Percentiles rank a stretch among this genome's conserved stretches.
Conservation (phyloP, 257 asterid genomes). For the Petunia axillaris region DNA sequence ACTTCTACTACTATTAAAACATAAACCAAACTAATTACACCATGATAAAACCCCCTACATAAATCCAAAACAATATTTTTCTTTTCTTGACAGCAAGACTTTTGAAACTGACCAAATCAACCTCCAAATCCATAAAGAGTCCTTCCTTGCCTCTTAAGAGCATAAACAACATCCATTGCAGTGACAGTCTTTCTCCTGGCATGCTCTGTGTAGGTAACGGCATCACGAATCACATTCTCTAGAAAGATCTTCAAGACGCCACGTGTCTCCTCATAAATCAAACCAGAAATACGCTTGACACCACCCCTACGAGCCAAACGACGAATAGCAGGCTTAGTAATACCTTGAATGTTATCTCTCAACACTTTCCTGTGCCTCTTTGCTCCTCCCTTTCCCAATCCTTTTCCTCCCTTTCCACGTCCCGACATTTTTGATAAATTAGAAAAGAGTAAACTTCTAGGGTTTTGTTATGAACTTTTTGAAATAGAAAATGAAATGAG, state of each 20-base stretch:
- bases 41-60: neutral
- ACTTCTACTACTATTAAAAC: neutral
- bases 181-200: slow-evolving; percentile 46
- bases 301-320: slow-evolving; percentile 49
- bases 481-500: neutral
- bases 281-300: slow-evolving; percentile 41
- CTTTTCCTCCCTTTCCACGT: slow-evolving; percentile 46
- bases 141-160: slow-evolving; percentile 44
- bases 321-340: slow-evolving; percentile 40
- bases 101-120: slow-evolving; percentile 12
- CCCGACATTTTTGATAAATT: slow-evolving; percentile 46
- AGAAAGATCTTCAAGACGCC: slow-evolving; percentile 42
- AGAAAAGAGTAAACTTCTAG: too few species aligned
- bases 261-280: slow-evolving; percentile 44
- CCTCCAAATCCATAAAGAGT: slow-evolving; percentile 43
- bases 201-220: slow-evolving; percentile 45
- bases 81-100: slow-evolving; percentile 46
- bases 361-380: slow-evolving; percentile 44
- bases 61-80: neutral
- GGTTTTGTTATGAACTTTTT: neutral
- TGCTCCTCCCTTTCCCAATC: slow-evolving; percentile 46
- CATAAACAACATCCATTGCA: slow-evolving; percentile 46
- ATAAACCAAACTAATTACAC: neutral
- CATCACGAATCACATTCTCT: slow-evolving; percentile 43
- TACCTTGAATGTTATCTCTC: slow-evolving; percentile 43